Percentiles rank a stretch among this genome's conserved stretches.
Conservation (phyloP, 805 yeast species). For the Cephaloascus albidus region DNA sequence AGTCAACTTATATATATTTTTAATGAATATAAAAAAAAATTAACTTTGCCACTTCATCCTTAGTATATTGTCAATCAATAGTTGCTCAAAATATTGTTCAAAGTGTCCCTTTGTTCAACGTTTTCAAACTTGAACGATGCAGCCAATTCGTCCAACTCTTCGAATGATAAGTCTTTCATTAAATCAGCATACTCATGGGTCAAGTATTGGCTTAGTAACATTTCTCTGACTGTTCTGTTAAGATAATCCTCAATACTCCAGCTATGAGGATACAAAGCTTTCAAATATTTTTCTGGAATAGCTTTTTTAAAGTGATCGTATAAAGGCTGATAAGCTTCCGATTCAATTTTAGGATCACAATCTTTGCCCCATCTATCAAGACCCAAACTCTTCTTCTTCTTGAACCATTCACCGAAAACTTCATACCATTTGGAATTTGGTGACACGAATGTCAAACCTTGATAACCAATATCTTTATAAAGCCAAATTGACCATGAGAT, state of each 20-base stretch:
- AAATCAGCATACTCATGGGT: slow-evolving; percentile 37
- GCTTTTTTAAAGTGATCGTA: slow-evolving; percentile 24
- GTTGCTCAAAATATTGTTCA: slow-evolving; percentile 22
- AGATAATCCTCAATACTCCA: slow-evolving; percentile 29
- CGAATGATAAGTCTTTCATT: slow-evolving; percentile 28
- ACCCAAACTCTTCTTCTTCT: slow-evolving; percentile 33
- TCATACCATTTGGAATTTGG: slow-evolving; percentile 33
- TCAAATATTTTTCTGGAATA: slow-evolving; percentile 29
- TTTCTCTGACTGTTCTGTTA: slow-evolving; percentile 29
- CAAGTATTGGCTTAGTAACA: slow-evolving; percentile 31
- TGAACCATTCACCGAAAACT: slow-evolving; percentile 30
- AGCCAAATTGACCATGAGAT: slow-evolving; percentile 46
- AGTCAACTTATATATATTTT: no score
- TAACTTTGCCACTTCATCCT: no score
- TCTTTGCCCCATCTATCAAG: slow-evolving; percentile 43
- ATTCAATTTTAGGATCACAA: slow-evolving; percentile 27
- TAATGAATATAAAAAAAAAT: no score
- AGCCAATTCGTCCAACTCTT: slow-evolving; percentile 41
- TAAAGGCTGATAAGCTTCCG: slow-evolving; percentile 24
- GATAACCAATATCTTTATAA: slow-evolving; percentile 44
- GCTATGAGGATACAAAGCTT: slow-evolving; percentile 27
- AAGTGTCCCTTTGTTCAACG: slow-evolving; percentile 26
- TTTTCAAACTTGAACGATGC: slow-evolving; percentile 42
- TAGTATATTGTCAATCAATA: slow-evolving; percentile 10
- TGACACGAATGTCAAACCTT: slow-evolving; percentile 37